Conservation (phyloP, 2,329 filamentous ascomycete genomes). For the Penicillium sp. region DNA sequence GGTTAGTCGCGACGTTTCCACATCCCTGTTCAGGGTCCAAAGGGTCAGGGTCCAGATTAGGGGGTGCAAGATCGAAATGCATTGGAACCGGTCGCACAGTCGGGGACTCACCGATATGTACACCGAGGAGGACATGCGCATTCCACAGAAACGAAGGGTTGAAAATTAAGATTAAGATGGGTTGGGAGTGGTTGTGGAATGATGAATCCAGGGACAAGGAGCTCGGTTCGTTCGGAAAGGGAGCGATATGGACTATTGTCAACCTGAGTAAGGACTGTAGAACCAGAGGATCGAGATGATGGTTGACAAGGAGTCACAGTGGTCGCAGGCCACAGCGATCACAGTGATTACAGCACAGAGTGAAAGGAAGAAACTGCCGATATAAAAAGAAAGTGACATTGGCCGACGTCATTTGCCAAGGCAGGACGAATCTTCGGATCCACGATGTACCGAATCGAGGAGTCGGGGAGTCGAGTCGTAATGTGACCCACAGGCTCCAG, state of each 20-base stretch:
- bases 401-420: background rate
- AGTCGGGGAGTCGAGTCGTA: background rate
- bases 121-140: background rate
- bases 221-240: background rate
- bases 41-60: background rate
- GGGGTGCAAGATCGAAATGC: background rate
- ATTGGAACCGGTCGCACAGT: background rate
- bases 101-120: background rate
- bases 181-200: slow-evolving; percentile 3
- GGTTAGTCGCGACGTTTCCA: background rate
- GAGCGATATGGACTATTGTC: background rate
- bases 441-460: background rate
- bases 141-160: slow-evolving; percentile 6
- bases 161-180: slow-evolving; percentile 2
- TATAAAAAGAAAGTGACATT: background rate
- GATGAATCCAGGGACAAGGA: slow-evolving; percentile 3
- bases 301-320: background rate
- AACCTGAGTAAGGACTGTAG: background rate
- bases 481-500: background rate
- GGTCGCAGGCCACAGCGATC: background rate
- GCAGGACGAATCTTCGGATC: background rate
- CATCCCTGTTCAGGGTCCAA: background rate
- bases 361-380: background rate
- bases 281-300: background rate
- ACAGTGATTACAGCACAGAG: background rate